Evolutionary conservation across 345 rosid genomes (phyloP), one percentile per base, ranked within the genome.

Genomic region (Isatis tinctoria): DNA sequence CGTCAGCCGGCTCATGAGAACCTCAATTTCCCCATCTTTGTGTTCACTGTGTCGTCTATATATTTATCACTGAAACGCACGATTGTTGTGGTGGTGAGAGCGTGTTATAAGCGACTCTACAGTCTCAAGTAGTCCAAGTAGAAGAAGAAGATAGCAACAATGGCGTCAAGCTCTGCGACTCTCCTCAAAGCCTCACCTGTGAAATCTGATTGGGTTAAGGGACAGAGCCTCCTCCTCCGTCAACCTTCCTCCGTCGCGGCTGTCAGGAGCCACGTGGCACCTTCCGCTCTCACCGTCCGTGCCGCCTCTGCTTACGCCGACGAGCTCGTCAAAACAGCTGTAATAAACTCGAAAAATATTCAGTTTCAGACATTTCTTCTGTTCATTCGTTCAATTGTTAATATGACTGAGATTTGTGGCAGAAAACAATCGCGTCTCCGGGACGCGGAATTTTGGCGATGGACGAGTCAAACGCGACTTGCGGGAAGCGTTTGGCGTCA

Each of bases 401-500:
- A 14, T 5, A 51, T 33, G 57, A 3, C 32, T 63, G 35, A 33
- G 10, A 47, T 49, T 35, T 30, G 24, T 47, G 57, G 67, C 74
- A 93, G 98, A 86, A 87, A 88, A 91, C 91, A 5, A 17, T 93
- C 54, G 97, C 98, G 54, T 89, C 98, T 1, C 98, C 97, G 0
- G 96, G 98, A 26, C 90, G 92, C 57, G 97, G 98, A 49, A 93
- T 93, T 48, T 75, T 93, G 88, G 97, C 98, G 66, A 93, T 94
- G 98, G 97, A 94, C 10, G 98, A 94, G 83, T 94, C 97, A 0
- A 91, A 91, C 69, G 97, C 97, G 63, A 94, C 98, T 69, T 94
- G 96, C 35, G 98, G 98, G 70, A 93, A 91, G 75, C 87, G 98
- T 57, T 85, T 93, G 35, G 97, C 88, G 8, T 91, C 98, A 0